These are phyloP conservation scores for Colletotrichum salicis DNA, from an alignment of 2,329 filamentous ascomycete genomes.

Conservation along the genomic window DNA sequence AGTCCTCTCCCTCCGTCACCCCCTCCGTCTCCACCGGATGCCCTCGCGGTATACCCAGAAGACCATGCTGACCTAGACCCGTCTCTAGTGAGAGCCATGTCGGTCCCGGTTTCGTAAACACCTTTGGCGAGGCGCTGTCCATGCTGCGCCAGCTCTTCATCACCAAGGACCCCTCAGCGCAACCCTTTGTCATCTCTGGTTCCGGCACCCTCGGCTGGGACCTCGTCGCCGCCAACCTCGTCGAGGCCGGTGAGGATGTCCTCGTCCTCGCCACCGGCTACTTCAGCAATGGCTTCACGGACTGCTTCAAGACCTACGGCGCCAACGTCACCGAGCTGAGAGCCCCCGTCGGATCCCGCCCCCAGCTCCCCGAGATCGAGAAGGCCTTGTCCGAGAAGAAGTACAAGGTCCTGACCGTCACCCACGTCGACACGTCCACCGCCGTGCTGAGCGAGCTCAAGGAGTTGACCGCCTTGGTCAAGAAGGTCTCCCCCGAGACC, in stretches of 20 bases:
- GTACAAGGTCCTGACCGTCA: slow-evolving; percentile 95
- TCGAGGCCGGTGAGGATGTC: slow-evolving; percentile 89
- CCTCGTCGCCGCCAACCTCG: slow-evolving; percentile 90
- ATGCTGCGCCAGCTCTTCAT: slow-evolving; percentile 95
- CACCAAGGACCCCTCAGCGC: slow-evolving; percentile 81
- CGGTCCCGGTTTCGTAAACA: slow-evolving; percentile 85
- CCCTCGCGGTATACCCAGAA: slow-evolving; percentile 3
- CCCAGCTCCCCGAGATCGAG: slow-evolving; percentile 88
- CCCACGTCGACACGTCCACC: slow-evolving; percentile 97
- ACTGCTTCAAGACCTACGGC: slow-evolving; percentile 92
- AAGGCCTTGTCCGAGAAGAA: slow-evolving; percentile 87
- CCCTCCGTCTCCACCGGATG: neutral
- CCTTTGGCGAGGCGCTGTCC: slow-evolving; percentile 88
- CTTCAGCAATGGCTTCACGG: slow-evolving; percentile 94
- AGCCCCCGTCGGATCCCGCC: slow-evolving; percentile 87
- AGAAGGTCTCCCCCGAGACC: slow-evolving; percentile 88
- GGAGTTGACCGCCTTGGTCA: slow-evolving; percentile 83
- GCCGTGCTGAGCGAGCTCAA: slow-evolving; percentile 94
- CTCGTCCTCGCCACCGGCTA: slow-evolving; percentile 96
- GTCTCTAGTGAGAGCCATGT: slow-evolving; percentile 87
- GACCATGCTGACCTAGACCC: slow-evolving; percentile 31
- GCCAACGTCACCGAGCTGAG: slow-evolving; percentile 90
- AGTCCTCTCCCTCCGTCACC: slow-evolving; percentile 16
- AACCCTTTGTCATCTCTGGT: slow-evolving; percentile 93
- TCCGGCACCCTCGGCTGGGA: slow-evolving; percentile 98